Conservation (phyloP, 305 asterid genomes). For the Petunia hybrid region DNA sequence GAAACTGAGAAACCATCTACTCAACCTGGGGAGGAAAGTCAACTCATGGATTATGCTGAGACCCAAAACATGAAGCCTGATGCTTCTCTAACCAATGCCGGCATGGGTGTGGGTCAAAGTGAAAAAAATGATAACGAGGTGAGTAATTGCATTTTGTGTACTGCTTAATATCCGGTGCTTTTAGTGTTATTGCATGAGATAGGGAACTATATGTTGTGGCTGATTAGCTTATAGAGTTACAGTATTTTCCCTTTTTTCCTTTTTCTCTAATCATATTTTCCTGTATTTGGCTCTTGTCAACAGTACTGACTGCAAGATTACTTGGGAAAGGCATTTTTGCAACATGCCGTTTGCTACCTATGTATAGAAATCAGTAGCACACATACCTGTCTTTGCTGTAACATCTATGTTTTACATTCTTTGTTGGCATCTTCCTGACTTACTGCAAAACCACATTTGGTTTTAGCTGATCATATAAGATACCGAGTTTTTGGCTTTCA, state of each 20-base stretch:
- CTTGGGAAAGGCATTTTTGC: not conserved
- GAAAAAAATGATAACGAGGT: slow-evolving; percentile 73
- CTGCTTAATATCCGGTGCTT: not conserved
- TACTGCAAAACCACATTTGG: not conserved
- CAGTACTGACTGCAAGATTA: slow-evolving; percentile 14
- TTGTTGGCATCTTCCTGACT: slow-evolving; percentile 3
- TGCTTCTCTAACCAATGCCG: slow-evolving; percentile 47
- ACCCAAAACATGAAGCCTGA: slow-evolving; percentile 39
- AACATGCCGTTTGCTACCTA: not conserved
- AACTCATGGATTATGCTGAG: slow-evolving; percentile 48
- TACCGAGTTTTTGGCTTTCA: not conserved
- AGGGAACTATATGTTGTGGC: not conserved
- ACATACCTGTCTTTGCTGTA: not conserved
- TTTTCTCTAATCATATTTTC: not conserved
- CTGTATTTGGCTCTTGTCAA: not conserved
- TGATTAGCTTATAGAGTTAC: slow-evolving; percentile 16
- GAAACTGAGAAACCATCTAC: slow-evolving; percentile 57
- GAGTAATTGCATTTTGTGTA: slow-evolving; percentile 31
- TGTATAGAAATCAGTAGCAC: not conserved
- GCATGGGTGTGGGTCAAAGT: slow-evolving; percentile 36
- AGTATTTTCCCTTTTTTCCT: not conserved
- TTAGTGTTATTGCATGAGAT: not conserved
- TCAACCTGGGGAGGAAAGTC: slow-evolving; percentile 71
- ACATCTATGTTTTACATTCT: not conserved
- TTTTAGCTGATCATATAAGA: not conserved